phyloP scores from a whole-genome alignment of 139 green algal species.

The Asterochloris sp. region DNA sequence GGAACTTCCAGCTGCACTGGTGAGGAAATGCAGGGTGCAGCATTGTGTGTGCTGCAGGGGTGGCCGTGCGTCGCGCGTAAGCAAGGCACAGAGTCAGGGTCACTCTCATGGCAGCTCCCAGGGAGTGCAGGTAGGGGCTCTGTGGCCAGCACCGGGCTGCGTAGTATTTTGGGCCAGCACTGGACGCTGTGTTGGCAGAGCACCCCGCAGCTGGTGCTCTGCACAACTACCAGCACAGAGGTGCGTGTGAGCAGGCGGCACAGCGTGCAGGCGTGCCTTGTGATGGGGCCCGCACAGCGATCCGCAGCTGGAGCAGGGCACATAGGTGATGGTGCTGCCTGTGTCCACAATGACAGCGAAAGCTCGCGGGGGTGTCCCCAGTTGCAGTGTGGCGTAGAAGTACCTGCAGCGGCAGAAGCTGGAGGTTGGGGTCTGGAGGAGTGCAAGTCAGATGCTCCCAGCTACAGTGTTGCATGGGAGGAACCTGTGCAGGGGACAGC shows the following conservation, averaged over 20 bases:
- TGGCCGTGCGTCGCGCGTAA: no score
- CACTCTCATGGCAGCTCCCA: no score
- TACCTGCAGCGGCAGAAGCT: slow-evolving; percentile 57
- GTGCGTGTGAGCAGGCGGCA: not conserved
- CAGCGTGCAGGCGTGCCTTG: slow-evolving; percentile 28
- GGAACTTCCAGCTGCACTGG: no score
- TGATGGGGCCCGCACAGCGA: slow-evolving; percentile 53
- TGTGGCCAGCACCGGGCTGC: no score
- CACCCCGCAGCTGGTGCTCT: no score
- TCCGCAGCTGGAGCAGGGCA: slow-evolving; percentile 80
- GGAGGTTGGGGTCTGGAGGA: not conserved
- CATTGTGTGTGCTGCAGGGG: no score
- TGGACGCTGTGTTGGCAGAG: no score
- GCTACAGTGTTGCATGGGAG: not conserved
- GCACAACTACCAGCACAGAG: no score
- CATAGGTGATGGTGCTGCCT: slow-evolving; percentile 91
- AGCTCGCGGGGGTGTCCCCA: slow-evolving; percentile 74
- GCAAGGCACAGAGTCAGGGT: no score
- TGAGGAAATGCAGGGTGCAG: no score
- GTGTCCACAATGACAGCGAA: slow-evolving; percentile 96
- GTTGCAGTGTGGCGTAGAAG: slow-evolving; percentile 75
- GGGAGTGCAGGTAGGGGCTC: no score
- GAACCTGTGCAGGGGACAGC: not conserved
- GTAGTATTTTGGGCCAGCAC: no score
- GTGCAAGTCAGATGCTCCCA: not conserved